Evolutionary conservation across 495 filamentous ascomycete genomes (phyloP).

Genomic region (Chaetomidium leptoderma): DNA sequence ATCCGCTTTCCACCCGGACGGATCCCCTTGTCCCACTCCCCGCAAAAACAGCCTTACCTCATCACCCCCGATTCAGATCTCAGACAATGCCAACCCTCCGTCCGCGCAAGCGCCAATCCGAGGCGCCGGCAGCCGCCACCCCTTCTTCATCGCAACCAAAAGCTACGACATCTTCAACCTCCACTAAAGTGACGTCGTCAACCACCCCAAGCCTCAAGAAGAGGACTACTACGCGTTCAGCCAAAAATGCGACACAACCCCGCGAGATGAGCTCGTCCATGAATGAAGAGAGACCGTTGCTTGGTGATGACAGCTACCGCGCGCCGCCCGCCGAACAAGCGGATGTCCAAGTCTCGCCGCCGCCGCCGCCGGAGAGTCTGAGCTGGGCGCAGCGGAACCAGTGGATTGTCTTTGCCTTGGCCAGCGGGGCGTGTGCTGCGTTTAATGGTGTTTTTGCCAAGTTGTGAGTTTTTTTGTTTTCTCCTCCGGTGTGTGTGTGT

Average conservation of each 20-base stretch:
- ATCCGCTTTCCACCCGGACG: not conserved
- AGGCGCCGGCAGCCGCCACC: not conserved
- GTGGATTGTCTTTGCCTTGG: conserved; percentile 80
- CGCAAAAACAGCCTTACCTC: not conserved
- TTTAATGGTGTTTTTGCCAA: conserved; percentile 97
- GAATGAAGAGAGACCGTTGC: conserved; percentile 24
- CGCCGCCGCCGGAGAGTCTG: not conserved
- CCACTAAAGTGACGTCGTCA: not conserved
- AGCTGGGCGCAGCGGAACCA: conserved; percentile 41
- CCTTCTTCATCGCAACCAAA: not conserved
- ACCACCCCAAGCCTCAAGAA: conserved; percentile 2
- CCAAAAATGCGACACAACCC: not conserved
- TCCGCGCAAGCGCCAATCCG: not conserved
- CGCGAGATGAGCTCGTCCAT: conserved; percentile 5
- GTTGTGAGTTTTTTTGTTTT: conserved; percentile 53
- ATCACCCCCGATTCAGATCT: not conserved
- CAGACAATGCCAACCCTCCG: conserved; percentile 14
- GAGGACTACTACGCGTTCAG: not conserved
- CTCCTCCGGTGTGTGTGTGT: too few relatives aligned
- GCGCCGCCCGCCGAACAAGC: too few relatives aligned
- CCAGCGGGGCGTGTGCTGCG: conserved; percentile 85
- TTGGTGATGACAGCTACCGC: conserved; percentile 4
- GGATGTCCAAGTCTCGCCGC: not conserved
- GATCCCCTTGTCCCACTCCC: not conserved
- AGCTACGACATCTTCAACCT: not conserved